Base-by-base conservation (phyloP, 768 basidiomycete genomes). In the Phylloporus scabripes region DNA sequence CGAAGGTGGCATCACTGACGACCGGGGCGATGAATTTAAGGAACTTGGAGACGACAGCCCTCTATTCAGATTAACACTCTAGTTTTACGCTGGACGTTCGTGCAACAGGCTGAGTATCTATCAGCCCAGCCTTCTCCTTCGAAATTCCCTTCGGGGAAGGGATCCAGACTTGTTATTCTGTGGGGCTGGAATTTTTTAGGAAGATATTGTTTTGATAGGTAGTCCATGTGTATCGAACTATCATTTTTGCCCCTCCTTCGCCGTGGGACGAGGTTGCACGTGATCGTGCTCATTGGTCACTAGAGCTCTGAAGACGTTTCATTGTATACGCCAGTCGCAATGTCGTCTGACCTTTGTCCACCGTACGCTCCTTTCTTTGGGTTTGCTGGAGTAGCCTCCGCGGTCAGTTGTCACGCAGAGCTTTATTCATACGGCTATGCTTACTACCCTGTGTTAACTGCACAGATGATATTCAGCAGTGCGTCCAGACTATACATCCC, bases 361-460 rank as follows among this genome's bases (percentile, higher is more conserved):
- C 90, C 93, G 26, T 97, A 89, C 66, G 94, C 94, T 44, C 90
- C 92, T 45, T 98, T 98, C 82, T 96, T 98, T 67, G 95, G 94
- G 23, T 94, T 99, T 67, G 94, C 87, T 43, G 95, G 95, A 44
- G 95, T 98, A 26, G 88, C 92, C n/a, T 79, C 86, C 21, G 83
- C 95, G 43, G 95, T 96, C 60, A 70, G 88, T 63, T 20, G 34
- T 44, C n/a, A 20, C 34, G 7, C 46, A 29, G 38, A 21, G 5
- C 38, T 18, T n/a, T 49, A 38, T n/a, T 34, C 3, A 24, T 48
- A 10, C 34, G 14, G 21, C 45, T 31, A 5, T 17, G 39, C 62
- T 65, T 36, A 59, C 49, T 7, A 0, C 4, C 11, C n/a, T 33
- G 24, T 28, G 18, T 45, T 28, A 53, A 10, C 52, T 24, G 43